phyloP scores from a whole-genome alignment of 441 rosid species.

The Erysimum cheiri region DNA sequence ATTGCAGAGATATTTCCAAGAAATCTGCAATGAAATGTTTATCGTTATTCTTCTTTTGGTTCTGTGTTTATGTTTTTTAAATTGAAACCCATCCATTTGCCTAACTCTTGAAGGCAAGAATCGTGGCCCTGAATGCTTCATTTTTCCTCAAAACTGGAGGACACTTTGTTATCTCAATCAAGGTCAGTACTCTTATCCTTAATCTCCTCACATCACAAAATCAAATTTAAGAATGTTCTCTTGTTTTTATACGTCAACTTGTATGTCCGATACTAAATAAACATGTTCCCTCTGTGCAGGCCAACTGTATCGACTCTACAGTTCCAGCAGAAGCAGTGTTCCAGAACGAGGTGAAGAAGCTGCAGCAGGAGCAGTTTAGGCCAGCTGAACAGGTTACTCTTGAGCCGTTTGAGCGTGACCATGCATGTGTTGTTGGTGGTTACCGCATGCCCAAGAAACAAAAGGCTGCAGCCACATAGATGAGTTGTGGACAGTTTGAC shows the following conservation, averaged over 20 bases:
- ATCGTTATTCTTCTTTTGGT: not conserved
- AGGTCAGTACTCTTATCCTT: conserved; percentile 54
- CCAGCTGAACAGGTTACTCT: conserved; percentile 93
- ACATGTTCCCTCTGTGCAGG: conserved; percentile 46
- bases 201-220: not conserved
- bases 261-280: not conserved
- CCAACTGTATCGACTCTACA: conserved; percentile 87
- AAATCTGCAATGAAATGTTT: not conserved
- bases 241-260: not conserved
- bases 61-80: not conserved
- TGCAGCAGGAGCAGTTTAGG: conserved; percentile 79
- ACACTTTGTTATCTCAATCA: conserved; percentile 94
- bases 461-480: conserved; percentile 47
- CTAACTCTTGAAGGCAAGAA: conserved; percentile 75
- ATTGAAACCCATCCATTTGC: conserved; percentile 13
- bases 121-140: conserved; percentile 83
- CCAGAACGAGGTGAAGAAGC: conserved; percentile 82
- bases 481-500: too few relatives aligned
- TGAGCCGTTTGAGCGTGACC: conserved; percentile 95
- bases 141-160: conserved; percentile 89
- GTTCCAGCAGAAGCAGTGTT: conserved; percentile 86
- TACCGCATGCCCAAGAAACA: conserved; percentile 88
- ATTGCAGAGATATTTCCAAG: not conserved
- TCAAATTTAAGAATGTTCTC: not conserved
- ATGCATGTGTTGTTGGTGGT: conserved; percentile 89